Conservation (phyloP, 257 asterid genomes). For the Voacanga thouarsii region DNA sequence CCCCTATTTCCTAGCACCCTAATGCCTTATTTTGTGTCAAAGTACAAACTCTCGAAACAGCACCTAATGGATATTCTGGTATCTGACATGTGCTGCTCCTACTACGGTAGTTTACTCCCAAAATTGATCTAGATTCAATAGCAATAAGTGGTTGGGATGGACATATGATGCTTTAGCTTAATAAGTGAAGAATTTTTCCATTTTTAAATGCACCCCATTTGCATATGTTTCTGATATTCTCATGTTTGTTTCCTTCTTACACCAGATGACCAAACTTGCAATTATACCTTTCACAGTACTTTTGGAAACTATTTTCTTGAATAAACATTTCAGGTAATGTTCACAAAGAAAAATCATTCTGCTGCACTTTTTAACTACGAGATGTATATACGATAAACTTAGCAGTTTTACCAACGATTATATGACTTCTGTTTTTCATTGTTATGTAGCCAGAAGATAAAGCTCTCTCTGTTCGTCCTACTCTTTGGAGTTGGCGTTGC, state of each 20-base stretch:
- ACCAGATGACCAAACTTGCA: constrained; percentile 93
- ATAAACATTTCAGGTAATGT: constrained; percentile 72
- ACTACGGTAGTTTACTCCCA: background rate
- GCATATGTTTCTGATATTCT: background rate
- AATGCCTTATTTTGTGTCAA: background rate
- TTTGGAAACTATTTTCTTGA: constrained; percentile 71
- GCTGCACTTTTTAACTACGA: background rate
- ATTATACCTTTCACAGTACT: constrained; percentile 89
- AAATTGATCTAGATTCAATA: background rate
- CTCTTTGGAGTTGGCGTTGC: constrained; percentile 87
- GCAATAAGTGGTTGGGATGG: background rate
- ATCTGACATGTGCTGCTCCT: background rate
- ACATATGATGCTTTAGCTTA: background rate
- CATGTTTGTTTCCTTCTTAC: background rate
- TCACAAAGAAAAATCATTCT: background rate
- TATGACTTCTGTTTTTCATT: background rate
- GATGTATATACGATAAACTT: too few relatives aligned
- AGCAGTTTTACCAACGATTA: background rate
- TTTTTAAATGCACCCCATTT: background rate
- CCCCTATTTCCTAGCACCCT: background rate
- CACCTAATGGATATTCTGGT: too few relatives aligned
- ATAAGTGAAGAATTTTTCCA: background rate
- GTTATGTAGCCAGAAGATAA: constrained; percentile 63
- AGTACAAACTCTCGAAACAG: too few relatives aligned
- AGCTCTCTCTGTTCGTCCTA: constrained; percentile 56